Conservation (phyloP, 768 basidiomycete species). For the Amanita pallidorosea region DNA sequence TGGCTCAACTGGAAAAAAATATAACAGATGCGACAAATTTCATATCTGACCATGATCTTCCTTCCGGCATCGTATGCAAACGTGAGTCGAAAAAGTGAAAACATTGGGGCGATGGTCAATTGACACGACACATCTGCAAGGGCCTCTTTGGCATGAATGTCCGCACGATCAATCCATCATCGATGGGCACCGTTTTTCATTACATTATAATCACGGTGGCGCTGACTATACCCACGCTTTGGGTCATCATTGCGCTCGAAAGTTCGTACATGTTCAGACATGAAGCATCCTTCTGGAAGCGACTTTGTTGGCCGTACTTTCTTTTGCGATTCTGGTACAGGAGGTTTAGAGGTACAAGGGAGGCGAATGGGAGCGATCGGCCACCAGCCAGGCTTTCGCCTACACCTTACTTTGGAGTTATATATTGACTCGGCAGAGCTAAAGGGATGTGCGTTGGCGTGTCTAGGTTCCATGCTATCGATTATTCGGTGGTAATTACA, state of each 20-base stretch:
- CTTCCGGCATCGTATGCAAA: conserved; percentile 43
- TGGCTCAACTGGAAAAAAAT: not conserved
- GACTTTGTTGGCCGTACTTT: conserved; percentile 25
- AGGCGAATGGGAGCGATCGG: not conserved
- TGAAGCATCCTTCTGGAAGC: conserved; percentile 15
- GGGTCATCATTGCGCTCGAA: conserved; percentile 47
- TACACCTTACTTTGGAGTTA: not conserved
- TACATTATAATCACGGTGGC: conserved; percentile 33
- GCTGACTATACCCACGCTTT: conserved; percentile 40
- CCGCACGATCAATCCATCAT: conserved; percentile 24
- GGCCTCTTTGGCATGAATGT: conserved; percentile 55
- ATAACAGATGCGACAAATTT: conserved; percentile 26
- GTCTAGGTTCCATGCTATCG: not conserved
- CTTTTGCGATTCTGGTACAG: conserved; percentile 7
- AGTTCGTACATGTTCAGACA: conserved; percentile 25
- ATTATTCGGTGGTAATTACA: conserved; percentile 4
- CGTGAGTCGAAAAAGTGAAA: conserved; percentile 17
- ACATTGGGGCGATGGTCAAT: not conserved
- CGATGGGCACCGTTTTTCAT: conserved; percentile 25
- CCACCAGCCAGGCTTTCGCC: not conserved
- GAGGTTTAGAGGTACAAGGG: not conserved
- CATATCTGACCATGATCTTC: conserved; percentile 39
- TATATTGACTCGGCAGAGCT: not conserved
- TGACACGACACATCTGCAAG: conserved; percentile 16
- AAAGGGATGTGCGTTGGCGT: not conserved